Conservation (phyloP, 2,329 filamentous ascomycete species). For the Hymenoscyphus infarciens region DNA sequence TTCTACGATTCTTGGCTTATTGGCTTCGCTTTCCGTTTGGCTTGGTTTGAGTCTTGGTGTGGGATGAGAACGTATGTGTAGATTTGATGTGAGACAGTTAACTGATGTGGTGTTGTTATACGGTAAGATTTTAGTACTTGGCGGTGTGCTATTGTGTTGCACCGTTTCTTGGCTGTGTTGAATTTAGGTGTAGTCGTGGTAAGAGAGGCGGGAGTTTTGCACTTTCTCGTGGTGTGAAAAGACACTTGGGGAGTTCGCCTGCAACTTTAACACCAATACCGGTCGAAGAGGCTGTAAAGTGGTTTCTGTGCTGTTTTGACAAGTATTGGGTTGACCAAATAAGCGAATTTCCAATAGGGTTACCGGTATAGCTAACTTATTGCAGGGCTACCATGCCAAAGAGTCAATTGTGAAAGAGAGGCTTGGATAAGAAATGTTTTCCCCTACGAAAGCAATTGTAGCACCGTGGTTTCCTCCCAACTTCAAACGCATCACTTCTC, state of each 20-base stretch:
- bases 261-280: background rate
- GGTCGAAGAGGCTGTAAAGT: background rate
- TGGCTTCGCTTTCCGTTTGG: background rate
- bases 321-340: background rate
- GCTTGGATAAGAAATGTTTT: too few relatives aligned
- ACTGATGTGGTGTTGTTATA: background rate
- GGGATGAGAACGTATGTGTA: background rate
- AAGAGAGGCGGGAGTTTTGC: background rate
- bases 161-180: background rate
- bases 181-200: background rate
- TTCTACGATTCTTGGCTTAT: background rate
- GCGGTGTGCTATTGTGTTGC: background rate
- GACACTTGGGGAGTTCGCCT: background rate
- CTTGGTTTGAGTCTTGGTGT: background rate
- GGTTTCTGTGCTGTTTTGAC: background rate
- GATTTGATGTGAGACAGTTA: background rate
- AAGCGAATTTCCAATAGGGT: background rate
- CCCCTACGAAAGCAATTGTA: background rate
- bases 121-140: slow-evolving; percentile 1
- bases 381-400: background rate
- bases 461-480: background rate
- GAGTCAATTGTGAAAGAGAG: background rate
- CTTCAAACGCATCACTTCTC: background rate
- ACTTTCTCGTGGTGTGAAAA: background rate
- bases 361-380: background rate